A percentile compares a stretch with the other conserved stretches of the same genome.
These are phyloP conservation scores for Penicillium brasilianum DNA, from an alignment of 2,329 filamentous ascomycete genomes.

Conservation along the genomic window DNA sequence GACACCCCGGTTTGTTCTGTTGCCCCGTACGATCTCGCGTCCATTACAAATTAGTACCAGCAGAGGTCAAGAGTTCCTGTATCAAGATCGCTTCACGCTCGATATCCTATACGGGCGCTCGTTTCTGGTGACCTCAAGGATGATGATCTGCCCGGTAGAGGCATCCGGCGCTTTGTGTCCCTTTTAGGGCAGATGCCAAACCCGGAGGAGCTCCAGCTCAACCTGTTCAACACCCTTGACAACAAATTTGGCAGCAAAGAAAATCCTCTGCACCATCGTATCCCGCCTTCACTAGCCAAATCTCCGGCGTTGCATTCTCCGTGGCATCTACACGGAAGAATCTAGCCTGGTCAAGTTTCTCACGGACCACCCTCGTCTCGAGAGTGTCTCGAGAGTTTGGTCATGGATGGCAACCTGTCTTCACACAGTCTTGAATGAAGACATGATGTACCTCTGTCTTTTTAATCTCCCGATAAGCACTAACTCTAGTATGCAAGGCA, in stretches of 20 bases:
- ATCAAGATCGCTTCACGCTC: background rate
- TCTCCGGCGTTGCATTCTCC: background rate
- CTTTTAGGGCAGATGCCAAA: background rate
- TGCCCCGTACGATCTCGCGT: background rate
- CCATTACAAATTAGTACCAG: background rate
- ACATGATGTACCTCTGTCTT: background rate
- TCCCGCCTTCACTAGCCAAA: background rate
- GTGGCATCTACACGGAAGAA: background rate
- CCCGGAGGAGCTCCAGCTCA: background rate
- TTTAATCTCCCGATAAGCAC: background rate
- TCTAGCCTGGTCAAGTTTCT: background rate
- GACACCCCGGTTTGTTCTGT: background rate
- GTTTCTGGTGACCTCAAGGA: background rate
- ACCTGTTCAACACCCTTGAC: background rate
- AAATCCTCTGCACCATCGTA: background rate
- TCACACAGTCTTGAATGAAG: background rate
- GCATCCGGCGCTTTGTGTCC: background rate
- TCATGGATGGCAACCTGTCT: background rate
- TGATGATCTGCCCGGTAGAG: background rate
- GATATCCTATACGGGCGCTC: background rate
- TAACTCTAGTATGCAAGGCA: too few relatives aligned
- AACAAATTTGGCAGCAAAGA: background rate
- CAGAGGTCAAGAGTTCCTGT: background rate
- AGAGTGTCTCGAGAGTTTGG: background rate
- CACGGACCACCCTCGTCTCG: background rate